A percentile compares a stretch with the other conserved stretches of the same genome.
Evolutionary conservation across 345 rosid species (phyloP).

Genomic region (Pseudoturritis turrita): DNA sequence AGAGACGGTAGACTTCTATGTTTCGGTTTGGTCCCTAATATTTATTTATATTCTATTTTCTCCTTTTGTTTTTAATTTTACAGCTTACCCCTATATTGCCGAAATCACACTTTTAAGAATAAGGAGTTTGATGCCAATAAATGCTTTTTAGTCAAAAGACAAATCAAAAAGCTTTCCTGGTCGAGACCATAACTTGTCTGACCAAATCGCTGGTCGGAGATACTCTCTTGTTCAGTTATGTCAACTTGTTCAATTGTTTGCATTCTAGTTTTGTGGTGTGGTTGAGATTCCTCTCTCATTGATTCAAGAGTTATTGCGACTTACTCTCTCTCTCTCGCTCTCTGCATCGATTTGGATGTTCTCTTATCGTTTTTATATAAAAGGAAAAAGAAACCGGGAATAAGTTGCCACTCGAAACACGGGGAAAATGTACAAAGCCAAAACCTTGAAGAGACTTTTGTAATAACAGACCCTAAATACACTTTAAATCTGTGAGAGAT

Average conservation of each 20-base stretch:
- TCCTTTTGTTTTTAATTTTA: background rate
- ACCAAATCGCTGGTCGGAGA: no score
- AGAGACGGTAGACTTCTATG: constrained; percentile 7
- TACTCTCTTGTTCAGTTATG: no score
- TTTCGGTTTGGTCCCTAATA: background rate
- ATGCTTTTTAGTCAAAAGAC: no score
- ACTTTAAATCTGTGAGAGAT: background rate
- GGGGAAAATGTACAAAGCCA: constrained; percentile 22
- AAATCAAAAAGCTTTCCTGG: no score
- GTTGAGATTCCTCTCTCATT: background rate
- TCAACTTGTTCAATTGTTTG: background rate
- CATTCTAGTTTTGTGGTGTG: background rate
- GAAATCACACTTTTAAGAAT: no score
- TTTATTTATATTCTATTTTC: background rate
- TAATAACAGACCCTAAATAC: constrained; percentile 15
- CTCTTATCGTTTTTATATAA: background rate
- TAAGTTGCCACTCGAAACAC: constrained; percentile 3
- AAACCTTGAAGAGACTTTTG: constrained; percentile 16
- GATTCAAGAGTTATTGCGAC: background rate
- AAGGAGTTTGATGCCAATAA: no score
- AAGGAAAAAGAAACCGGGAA: background rate
- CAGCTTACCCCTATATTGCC: background rate
- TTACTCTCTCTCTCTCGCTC: background rate
- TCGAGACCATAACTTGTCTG: no score
- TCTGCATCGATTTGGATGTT: background rate